Evolutionary conservation across 2,329 filamentous ascomycete species (phyloP).

Genomic region (Arthrobotrys sphaeroides): DNA sequence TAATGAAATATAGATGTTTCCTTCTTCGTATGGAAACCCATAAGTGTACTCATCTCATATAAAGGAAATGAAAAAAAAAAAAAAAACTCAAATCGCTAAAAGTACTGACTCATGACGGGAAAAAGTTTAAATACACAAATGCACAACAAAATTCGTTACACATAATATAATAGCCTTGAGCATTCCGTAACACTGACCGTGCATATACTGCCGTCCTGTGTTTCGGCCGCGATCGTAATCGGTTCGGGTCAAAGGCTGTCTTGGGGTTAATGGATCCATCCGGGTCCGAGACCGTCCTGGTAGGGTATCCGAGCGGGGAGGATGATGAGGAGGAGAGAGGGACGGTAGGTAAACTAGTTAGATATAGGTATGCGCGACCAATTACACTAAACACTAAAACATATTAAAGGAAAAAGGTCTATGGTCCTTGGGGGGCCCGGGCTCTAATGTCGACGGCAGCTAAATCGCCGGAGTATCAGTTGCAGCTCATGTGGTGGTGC

Average conservation of each 20-base stretch:
- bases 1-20: too few relatives aligned
- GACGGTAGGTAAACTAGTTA: not conserved
- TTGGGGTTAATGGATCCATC: not conserved
- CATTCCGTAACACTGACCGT: slow-evolving; percentile 1
- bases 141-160: not conserved
- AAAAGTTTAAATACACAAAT: not conserved
- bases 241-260: not conserved
- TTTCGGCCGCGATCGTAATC: not conserved
- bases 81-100: not conserved
- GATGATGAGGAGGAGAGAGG: not conserved
- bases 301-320: not conserved
- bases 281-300: not conserved
- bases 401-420: not conserved
- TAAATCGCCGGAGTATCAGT: slow-evolving; percentile 3
- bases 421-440: not conserved
- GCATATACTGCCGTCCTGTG: not conserved
- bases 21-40: too few relatives aligned
- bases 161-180: not conserved
- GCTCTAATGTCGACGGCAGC: not conserved
- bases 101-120: not conserved
- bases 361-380: not conserved
- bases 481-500: not conserved
- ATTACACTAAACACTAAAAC: slow-evolving; percentile 8
- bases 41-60: too few relatives aligned
- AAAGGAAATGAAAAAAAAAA: too few relatives aligned